Evolutionary conservation across 352 stramenopile species (phyloP), one percentile per base, ranked within the genome.

Genomic region (Globisporangium parvum): DNA sequence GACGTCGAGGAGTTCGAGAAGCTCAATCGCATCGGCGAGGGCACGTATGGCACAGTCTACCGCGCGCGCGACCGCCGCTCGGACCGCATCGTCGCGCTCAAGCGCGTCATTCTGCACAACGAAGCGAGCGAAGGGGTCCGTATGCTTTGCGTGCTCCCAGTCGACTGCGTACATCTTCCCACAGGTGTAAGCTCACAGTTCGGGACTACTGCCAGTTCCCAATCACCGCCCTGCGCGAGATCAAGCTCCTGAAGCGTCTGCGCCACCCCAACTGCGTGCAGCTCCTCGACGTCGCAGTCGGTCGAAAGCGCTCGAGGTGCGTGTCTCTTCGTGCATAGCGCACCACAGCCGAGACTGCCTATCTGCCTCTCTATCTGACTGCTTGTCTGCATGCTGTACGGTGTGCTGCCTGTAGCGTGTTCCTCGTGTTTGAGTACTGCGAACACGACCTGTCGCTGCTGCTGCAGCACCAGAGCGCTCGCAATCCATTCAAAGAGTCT

Each of bases 401-500:
- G 6, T 14, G 39, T 15, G 33, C 24, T 18, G 20, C 21, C 17
- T 20, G 18, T 48, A 85, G 80, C 42, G 85, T 96, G 0, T 97
- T 96, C 60, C 62, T 97, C 11, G 85, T 95, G 15, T 96, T 97
- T 73, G 90, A 96, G 63, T 95, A 95, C 62, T 93, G 84, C 52
- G 73, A 91, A 44, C 80, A 95, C 55, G 90, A 96, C 51, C 57
- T 97, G 9, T 76, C 82, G 12, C 45, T 88, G 15, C 65, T 97
- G 18, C 50, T 83, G 33, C 70, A 66, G 10, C 65, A 71, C 33
- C 69, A 93, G 62, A 86, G 67, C 39, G 61, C 53, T 55, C 77
- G 55, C 57, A 65, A 65, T 47, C 78, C 82, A n/a, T 96, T 97
- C 75, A 70, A 67, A 33, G 72, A 91, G 65, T 75, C 74, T 3